Base-by-base conservation (phyloP, 192 early-diverging fungal genomes). In the Kappamyces sp. region DNA sequence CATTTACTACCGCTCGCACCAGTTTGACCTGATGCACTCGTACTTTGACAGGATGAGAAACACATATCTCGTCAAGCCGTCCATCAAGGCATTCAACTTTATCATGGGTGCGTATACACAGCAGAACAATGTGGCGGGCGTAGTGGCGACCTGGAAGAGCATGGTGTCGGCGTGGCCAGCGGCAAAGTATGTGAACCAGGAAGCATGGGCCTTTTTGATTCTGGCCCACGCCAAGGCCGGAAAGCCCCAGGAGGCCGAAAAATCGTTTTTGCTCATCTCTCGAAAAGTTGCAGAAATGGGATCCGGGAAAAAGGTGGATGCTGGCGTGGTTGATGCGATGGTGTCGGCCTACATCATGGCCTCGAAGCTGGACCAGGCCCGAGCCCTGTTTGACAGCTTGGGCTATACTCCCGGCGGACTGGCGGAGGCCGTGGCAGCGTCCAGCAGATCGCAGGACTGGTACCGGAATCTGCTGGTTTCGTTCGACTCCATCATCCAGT, bases 131-230 rank as follows among this genome's bases (percentile, higher is more conserved):
- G 36, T 45, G 9, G 35, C 35, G 32, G 52, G 32, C 22, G 31
- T 61, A 3, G 36, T 34, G 2, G 38, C 34, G 11, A 38, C 11
- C 38, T 47, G 63, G 51, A 49, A 31, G 33, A 29, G 50, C 34
- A 35, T 32, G 42, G n/a, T 64, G 58, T 42, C 34, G 30, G 38
- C 49, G 46, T 35, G 60, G 59, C 45, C 41, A 35, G 47, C 59
- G 30, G 59, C 51, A 29, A 39, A 51, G 22, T 47, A 46, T 12
- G 54, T 59, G 8, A 49, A 65, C 35, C 47, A 53, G 58, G 67
- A 69, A 15, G 42, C 53, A 2, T 64, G 67, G 67, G 62, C 63
- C n/a, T 30, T 65, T 22, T 65, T 61, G 45, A 60, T 69, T 31
- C 62, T 65, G 12, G 58, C 40, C 3, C 45, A 45, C 37, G 67